Percentiles rank a stretch among this genome's conserved stretches.
These are phyloP conservation scores for Yamadazyma sp. DNA, from an alignment of 1,139 yeast species.

Conservation along the genomic window DNA sequence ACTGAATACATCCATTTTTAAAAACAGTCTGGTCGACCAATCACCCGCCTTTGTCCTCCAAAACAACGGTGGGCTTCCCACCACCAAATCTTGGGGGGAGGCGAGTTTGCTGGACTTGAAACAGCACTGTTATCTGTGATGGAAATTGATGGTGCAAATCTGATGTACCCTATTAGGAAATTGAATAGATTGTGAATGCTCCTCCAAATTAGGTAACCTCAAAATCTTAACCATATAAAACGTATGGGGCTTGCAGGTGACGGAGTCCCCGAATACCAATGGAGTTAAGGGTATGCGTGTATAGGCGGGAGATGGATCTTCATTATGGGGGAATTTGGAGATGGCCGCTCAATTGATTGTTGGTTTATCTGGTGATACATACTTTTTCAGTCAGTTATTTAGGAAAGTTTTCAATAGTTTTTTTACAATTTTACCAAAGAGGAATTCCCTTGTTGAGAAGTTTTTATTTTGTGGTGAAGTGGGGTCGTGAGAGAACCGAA, in stretches of 20 bases:
- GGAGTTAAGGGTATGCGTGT: neutral
- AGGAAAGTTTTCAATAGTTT: constrained; percentile 1
- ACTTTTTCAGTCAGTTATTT: constrained; percentile 2
- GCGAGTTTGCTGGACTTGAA: too few relatives aligned
- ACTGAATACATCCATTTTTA: too few relatives aligned
- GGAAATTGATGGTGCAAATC: constrained; percentile 1
- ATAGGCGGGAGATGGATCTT: neutral
- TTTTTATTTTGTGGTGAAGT: constrained; percentile 4
- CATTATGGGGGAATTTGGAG: neutral
- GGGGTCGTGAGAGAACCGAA: neutral
- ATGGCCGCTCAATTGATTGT: neutral
- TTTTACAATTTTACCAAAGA: constrained; percentile 11
- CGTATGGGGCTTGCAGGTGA: neutral
- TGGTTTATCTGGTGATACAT: neutral
- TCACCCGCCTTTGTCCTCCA: neutral
- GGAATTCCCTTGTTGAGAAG: constrained; percentile 14
- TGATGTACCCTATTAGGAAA: constrained; percentile 25
- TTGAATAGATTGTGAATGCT: constrained; percentile 13
- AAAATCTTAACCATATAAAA: constrained; percentile 10
- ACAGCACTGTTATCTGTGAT: neutral
- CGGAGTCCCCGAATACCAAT: too few relatives aligned
- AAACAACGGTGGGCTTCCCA: too few relatives aligned
- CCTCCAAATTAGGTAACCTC: constrained; percentile 28
- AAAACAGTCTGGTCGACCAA: too few relatives aligned
- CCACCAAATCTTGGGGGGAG: too few relatives aligned